Percentiles rank a stretch among this genome's conserved stretches.
These are phyloP conservation scores for Lodderomyces theae DNA, from an alignment of 1,139 yeast genomes.

Conservation along the genomic window DNA sequence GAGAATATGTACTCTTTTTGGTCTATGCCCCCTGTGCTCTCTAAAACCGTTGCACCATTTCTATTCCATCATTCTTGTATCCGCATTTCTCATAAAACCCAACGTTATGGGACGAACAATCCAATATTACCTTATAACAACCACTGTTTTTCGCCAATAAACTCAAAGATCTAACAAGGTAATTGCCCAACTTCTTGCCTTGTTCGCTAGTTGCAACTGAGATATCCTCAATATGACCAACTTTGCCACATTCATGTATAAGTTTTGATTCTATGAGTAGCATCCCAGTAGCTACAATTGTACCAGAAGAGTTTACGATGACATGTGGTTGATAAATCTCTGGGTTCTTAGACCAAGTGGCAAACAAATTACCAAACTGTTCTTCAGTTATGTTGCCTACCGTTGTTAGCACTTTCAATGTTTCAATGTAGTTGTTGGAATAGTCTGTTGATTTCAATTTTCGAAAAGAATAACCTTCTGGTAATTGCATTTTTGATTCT, in stretches of 20 bases:
- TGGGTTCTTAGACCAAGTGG: constrained; percentile 47
- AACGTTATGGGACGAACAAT: constrained; percentile 79
- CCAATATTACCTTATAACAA: constrained; percentile 86
- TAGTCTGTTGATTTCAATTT: constrained; percentile 45
- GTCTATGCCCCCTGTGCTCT: neutral
- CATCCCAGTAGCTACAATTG: constrained; percentile 51
- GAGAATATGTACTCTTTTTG: neutral
- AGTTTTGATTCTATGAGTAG: constrained; percentile 56
- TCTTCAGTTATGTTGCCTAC: constrained; percentile 55
- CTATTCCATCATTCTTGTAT: constrained; percentile 61
- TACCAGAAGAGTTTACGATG: constrained; percentile 46
- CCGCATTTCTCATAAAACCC: constrained; percentile 91
- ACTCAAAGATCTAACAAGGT: constrained; percentile 61
- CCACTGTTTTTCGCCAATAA: constrained; percentile 57
- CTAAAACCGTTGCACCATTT: constrained; percentile 52
- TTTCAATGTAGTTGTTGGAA: constrained; percentile 45
- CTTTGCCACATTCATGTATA: constrained; percentile 76
- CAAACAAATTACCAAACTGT: constrained; percentile 42
- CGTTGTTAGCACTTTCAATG: constrained; percentile 56
- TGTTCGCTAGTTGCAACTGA: constrained; percentile 76
- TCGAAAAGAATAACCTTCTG: constrained; percentile 55
- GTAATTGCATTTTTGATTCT: constrained; percentile 27
- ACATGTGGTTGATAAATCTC: constrained; percentile 58
- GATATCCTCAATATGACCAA: constrained; percentile 95
- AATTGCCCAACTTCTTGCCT: constrained; percentile 76